Base-by-base conservation (phyloP, 495 filamentous ascomycete genomes). In the Ramalina peruviana region DNA sequence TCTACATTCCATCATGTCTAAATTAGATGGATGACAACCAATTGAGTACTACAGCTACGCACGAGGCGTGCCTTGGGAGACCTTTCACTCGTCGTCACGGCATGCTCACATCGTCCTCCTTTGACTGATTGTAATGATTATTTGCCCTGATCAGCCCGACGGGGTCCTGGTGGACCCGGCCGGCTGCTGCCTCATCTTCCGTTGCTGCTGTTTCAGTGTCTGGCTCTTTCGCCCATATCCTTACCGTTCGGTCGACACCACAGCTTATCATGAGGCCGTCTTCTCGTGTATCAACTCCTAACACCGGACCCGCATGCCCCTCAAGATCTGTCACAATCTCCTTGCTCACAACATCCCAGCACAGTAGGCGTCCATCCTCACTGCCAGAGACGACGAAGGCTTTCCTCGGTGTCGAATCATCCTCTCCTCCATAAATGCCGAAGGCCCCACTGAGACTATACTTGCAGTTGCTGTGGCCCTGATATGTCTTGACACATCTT, bases 401-500 rank as follows among this genome's bases (percentile, higher is more conserved):
- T 44, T 70, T 59, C 52, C 59, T 62, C 25, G 60, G 62, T 19
- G 16, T 48, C 46, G 23, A 58, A 45, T 30, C 58, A 44, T 68
- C 60, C 17, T 70, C 65, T 10, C 61, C 67, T 27, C 73, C 63
- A 51, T 88, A 79, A 15, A 73, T 62, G 25, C 86, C 88, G 66
- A 95, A 96, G 21, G 80, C 78, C 5, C 89, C 87, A 21, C 76
- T 76, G 23, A 97, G 70, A 52, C 86, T 88, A 67, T 81, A 95
- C 47, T 82, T 85, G 55, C 76, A 72, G 62, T 96, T 97, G 46
- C 72, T 67, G 63, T 97, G 93, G 7, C 93, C 92, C 65, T 94
- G 86, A 71, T 96, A 98, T 20, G 92, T 98, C 73, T 97, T 98
- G 52, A 94, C 80, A 57, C 86, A 87, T 39, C 79, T 72, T 3